Percentiles rank a stretch among this genome's conserved stretches.
Evolutionary conservation across 2,329 filamentous ascomycete genomes (phyloP).

Genomic region (Trichothecium roseum): DNA sequence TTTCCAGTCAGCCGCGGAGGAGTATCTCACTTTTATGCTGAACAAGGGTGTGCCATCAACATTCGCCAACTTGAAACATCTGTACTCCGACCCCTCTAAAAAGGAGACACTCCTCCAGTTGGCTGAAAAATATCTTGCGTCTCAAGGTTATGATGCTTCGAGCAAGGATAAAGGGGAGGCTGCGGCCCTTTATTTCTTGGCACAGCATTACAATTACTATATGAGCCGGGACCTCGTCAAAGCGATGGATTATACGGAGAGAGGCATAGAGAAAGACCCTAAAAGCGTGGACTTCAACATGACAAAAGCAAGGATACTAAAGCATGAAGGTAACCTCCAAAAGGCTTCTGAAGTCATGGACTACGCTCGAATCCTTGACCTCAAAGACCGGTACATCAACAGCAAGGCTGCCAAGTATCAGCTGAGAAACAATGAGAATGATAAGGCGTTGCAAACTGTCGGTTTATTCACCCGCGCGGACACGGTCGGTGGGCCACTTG

Average conservation of each 20-base stretch:
- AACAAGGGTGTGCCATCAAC: constrained; percentile 90
- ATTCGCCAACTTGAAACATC: constrained; percentile 90
- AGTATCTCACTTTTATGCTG: constrained; percentile 75
- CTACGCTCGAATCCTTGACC: constrained; percentile 71
- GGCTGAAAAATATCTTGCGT: constrained; percentile 67
- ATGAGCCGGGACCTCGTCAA: constrained; percentile 75
- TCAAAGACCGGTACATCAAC: constrained; percentile 94
- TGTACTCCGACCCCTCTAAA: constrained; percentile 73
- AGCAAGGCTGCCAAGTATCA: constrained; percentile 97
- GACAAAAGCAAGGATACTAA: constrained; percentile 91
- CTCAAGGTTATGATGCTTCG: constrained; percentile 38
- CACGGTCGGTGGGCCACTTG: constrained; percentile 74
- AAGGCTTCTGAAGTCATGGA: constrained; percentile 87
- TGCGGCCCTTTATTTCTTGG: constrained; percentile 83
- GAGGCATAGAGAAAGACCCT: constrained; percentile 68
- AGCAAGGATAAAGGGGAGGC: constrained; percentile 54
- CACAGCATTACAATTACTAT: constrained; percentile 93
- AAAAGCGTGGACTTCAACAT: constrained; percentile 85
- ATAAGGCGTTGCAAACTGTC: constrained; percentile 77
- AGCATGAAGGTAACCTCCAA: constrained; percentile 71
- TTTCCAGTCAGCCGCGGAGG: constrained; percentile 67
- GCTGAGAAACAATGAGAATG: constrained; percentile 82
- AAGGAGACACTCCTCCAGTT: constrained; percentile 64
- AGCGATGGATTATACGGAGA: constrained; percentile 73
- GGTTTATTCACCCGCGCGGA: constrained; percentile 91